Evolutionary conservation across 495 filamentous ascomycete species (phyloP), one percentile per base, ranked within the genome.

Genomic region (Lepidopterella palustris): DNA sequence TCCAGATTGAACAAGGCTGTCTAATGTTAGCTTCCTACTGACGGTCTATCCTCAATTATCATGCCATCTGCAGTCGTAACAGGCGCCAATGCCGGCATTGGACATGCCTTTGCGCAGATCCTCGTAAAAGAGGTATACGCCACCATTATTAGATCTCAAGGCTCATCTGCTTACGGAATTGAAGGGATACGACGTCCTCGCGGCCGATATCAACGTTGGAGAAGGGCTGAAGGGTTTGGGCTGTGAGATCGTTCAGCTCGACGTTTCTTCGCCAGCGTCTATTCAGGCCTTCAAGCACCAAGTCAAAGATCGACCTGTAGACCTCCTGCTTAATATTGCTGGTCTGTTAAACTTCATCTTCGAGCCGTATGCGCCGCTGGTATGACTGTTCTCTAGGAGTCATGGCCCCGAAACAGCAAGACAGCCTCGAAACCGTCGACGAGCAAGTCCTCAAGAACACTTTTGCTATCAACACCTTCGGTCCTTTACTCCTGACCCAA

Each of bases 191-290:
- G 61, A 70, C 29, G 72, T 73, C 10, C 47, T 69, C 42, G 72
- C 72, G 11, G 21, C 55, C 15, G 71, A 72, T 13, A 76, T 75
- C 42, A 68, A 75, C 13, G 59, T 67, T 48, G 59, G 80, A 55
- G 82, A 77, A 4, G 76, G 77, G 49, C 61, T 74, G 0, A 70
- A 74, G 25, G 64, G 74, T 0, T 66, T 74, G 13, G 48, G 63
- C 25, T 78, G 68, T 24, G 64, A 79, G 24, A 71, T 76, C 39
- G 78, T 80, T 56, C 75, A 73, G 55, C 70, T 84, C 35, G 80
- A 82, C 56, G 78, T 82, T 27, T 15, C 55, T 39, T 68, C 66
- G 1, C 59, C 60, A 5, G 55, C 52, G 10, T 71, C 71, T 28
- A 72, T 73, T 45, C 26, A 54, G 15, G 53, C 57, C 18, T 72